Evolutionary conservation across 305 asterid species (phyloP).

Genomic region (Lippia alba): DNA sequence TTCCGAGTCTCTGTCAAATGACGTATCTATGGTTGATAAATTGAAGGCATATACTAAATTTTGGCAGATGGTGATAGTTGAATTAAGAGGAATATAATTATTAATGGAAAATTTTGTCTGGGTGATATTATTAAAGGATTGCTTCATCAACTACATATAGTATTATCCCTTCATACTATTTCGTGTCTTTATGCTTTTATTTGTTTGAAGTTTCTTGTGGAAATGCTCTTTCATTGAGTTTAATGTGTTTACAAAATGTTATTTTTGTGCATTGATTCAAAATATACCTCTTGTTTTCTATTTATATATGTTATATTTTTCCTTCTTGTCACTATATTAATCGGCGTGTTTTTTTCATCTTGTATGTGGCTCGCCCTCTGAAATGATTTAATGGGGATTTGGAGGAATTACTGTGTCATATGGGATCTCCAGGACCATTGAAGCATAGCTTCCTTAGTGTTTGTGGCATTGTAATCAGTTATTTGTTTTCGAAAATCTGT

Average conservation of each 20-base stretch:
- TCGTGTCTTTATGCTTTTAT: background rate
- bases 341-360: slow-evolving; percentile 25
- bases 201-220: slow-evolving; percentile 16
- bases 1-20: too few relatives aligned
- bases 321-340: slow-evolving; percentile 3
- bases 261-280: slow-evolving; percentile 7
- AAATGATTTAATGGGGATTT: slow-evolving; percentile 35
- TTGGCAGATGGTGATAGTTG: background rate
- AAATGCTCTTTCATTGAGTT: slow-evolving; percentile 1
- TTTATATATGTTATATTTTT: slow-evolving; percentile 2
- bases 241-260: background rate
- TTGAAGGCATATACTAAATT: background rate
- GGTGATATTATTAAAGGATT: background rate
- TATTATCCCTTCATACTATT: background rate
- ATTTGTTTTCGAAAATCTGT: slow-evolving; percentile 32
- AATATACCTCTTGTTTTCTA: slow-evolving; percentile 4
- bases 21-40: background rate
- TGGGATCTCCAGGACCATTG: slow-evolving; percentile 34
- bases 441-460: slow-evolving; percentile 35
- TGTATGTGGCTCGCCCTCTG: slow-evolving; percentile 40
- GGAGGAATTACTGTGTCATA: slow-evolving; percentile 36
- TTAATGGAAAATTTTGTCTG: background rate
- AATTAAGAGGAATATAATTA: background rate
- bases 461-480: slow-evolving; percentile 30
- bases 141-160: background rate